phyloP scores from a whole-genome alignment of 1,139 yeast species.

The Hyphopichia buzzinii region DNA sequence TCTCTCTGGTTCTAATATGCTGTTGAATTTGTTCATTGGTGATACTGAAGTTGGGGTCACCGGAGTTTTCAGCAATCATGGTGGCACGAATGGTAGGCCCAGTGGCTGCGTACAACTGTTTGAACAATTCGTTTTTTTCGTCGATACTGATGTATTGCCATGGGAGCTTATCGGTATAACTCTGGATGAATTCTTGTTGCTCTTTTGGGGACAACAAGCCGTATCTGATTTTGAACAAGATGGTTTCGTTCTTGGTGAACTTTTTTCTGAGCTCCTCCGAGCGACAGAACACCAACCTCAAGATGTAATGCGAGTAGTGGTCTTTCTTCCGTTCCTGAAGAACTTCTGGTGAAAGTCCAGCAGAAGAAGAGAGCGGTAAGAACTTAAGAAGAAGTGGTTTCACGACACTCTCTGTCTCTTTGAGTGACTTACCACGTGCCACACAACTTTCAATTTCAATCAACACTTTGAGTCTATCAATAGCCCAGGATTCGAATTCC shows the following conservation, averaged over 20 bases:
- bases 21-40: slow-evolving; percentile 42
- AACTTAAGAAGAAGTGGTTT: slow-evolving; percentile 63
- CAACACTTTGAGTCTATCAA: slow-evolving; percentile 79
- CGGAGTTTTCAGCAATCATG: slow-evolving; percentile 24
- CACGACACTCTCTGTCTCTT: slow-evolving; percentile 64
- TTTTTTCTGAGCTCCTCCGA: slow-evolving; percentile 81
- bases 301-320: slow-evolving; percentile 85
- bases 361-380: slow-evolving; percentile 56
- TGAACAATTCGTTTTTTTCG: slow-evolving; percentile 55
- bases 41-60: slow-evolving; percentile 27
- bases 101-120: slow-evolving; percentile 55
- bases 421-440: slow-evolving; percentile 60
- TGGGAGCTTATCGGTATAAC: slow-evolving; percentile 51
- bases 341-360: slow-evolving; percentile 28
- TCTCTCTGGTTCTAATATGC: slow-evolving; percentile 50
- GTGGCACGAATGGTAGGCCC: slow-evolving; percentile 32
- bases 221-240: slow-evolving; percentile 72
- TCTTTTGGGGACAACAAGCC: slow-evolving; percentile 64
- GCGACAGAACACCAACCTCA: slow-evolving; percentile 86
- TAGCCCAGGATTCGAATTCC: slow-evolving; percentile 93
- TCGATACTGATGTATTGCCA: slow-evolving; percentile 68
- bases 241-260: slow-evolving; percentile 73
- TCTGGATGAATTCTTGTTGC: slow-evolving; percentile 64
- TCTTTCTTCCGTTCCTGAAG: slow-evolving; percentile 73
- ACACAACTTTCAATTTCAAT: slow-evolving; percentile 79